Base-by-base conservation (phyloP, 257 asterid genomes). In the Ilex aquifolium region DNA sequence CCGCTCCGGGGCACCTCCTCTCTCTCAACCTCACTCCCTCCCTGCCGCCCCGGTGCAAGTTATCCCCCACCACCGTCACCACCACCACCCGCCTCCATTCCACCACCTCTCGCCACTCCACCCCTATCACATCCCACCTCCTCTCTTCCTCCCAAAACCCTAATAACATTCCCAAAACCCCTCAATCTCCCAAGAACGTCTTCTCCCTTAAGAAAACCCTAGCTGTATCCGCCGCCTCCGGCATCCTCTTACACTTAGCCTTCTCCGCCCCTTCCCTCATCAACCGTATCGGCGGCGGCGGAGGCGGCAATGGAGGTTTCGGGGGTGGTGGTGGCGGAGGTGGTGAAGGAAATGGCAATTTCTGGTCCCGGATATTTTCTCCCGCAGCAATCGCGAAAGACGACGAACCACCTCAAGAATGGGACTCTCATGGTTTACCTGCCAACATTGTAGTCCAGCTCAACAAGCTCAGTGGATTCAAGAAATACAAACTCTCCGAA, bases 341-440 rank as follows among this genome's bases (percentile, higher is more conserved):
- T 0, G 76, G 83, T 0, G 87, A 87, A 0, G 86, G 59, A 2
- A 91, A 80, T 2, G 88, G 82, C 30, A 63, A 63, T 62, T 87
- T 82, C 65, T 85, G 95, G 97, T 79, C 88, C 12, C 66, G 79
- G 31, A 7, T 88, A 6, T 74, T 84, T 61, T 72, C 84, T 53
- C 27, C 57, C 0, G 69, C 78, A 7, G 97, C 97, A 17, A 54
- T 75, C 16, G 97, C 99, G 2, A 84, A 85, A 52, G 99, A 93
- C 62, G 99, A 87, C 1, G 94, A 90, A 27, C 77, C 79, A 36
- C 76, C 85, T 54, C 84, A 76, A 49, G 96, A 90, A 29, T 93
- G 96, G 96, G 99, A 93, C 66, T 61, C 87, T 13, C 99, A 93
- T 56, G 99, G 99, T 0, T 77, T 93, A 72, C 99, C 96, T 7